Evolutionary conservation across 2,329 filamentous ascomycete genomes (phyloP), one percentile per base, ranked within the genome.

Genomic region (Fusarium tanahbumbuense): DNA sequence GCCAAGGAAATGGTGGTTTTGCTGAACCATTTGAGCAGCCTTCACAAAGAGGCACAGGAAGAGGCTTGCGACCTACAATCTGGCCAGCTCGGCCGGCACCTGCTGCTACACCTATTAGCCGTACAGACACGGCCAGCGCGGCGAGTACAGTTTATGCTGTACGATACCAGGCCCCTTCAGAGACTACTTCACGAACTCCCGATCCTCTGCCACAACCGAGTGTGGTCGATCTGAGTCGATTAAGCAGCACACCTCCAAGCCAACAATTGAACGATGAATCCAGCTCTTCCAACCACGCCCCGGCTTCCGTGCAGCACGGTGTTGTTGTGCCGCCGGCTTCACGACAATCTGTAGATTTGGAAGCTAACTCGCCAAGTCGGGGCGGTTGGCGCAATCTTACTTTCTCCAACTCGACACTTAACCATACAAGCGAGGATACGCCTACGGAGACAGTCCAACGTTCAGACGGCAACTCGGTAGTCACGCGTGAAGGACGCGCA

Each of bases 91-190:
- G 87, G n/a, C 87, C 88, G 42, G 79, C 83, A 8, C 83, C 86
- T 37, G 83, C 84, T 32, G 82, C 83, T 4, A 89, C 88, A 0
- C 88, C 88, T 0, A 77, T 89, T 45, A 90, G 88, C 73, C 83
- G 88, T 67, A 87, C 88, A 20, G 88, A 91, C 64, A 90, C 88
- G 3, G 84, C 87, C 20, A 90, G 88, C 72, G 88, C 87, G 2
- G 88, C 87, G 46, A 90, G 88, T 76, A 91, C 88, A 2, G 85
- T 88, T 5, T 91, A 91, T 67, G 87, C 87, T 9, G 83, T 91
- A 37, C 83, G 88, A 55, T 90, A 90, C 68, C 87, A 89, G 57
- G 83, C 86, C 13, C 81, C 86, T 9, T 86, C 86, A 3, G 88
- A 88, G 60, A 81, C 82, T 18, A 82, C 82, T 8, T 81, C 82